Conservation (phyloP, 1,284 basidiomycete genomes). For the Fomitopsis schrenkii region DNA sequence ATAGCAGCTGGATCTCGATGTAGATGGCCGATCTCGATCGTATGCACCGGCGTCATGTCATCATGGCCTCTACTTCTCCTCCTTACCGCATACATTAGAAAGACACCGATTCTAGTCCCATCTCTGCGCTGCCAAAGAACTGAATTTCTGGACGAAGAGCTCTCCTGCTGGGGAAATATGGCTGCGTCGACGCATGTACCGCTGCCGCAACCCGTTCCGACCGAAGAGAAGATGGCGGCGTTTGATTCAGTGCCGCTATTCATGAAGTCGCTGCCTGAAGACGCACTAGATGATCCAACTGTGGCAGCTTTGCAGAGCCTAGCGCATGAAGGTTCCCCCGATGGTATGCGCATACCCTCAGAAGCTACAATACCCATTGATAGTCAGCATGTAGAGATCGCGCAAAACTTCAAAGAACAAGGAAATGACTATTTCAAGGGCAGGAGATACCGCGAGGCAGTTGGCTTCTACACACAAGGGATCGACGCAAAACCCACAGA, state of each 20-base stretch:
- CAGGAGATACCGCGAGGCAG: conserved; percentile 83
- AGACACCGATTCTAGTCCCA: no score
- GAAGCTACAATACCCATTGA: background rate
- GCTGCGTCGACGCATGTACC: conserved; percentile 8
- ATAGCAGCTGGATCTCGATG: background rate
- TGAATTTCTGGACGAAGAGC: no score
- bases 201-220: conserved; percentile 33
- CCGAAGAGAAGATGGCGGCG: conserved; percentile 45
- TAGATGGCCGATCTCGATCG: conserved; percentile 3
- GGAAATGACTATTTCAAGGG: conserved; percentile 93
- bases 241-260: conserved; percentile 78
- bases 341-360: conserved; percentile 63
- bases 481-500: conserved; percentile 81
- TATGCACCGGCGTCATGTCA: background rate
- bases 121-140: no score
- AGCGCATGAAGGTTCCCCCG: conserved; percentile 85
- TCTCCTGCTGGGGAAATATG: conserved; percentile 3
- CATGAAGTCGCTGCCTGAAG: conserved; percentile 84
- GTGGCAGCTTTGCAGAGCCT: conserved; percentile 86
- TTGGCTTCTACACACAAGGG: conserved; percentile 88
- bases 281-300: conserved; percentile 57
- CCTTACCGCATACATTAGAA: background rate
- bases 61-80: background rate
- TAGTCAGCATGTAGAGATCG: conserved; percentile 62
- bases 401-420: conserved; percentile 91